Conservation (phyloP, 2,329 filamentous ascomycete species). For the Colletotrichum scovillei region DNA sequence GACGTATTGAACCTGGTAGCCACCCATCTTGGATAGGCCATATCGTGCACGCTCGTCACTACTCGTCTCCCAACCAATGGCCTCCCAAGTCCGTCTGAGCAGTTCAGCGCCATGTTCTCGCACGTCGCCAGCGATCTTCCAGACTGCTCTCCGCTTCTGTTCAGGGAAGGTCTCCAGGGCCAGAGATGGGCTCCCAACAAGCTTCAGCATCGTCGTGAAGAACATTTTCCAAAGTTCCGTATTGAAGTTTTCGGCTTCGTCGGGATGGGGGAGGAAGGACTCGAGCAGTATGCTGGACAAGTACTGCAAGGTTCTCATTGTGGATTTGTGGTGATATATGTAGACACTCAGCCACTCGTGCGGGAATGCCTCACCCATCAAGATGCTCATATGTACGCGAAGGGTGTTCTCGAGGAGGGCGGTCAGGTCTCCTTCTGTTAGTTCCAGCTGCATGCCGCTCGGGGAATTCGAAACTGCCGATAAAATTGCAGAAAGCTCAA, state of each 20-base stretch:
- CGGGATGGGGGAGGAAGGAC: conserved; percentile 85
- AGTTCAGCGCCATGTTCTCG: conserved; percentile 91
- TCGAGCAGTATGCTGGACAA: conserved; percentile 84
- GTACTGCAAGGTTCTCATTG: conserved; percentile 86
- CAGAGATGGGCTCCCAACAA: conserved; percentile 88
- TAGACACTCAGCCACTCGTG: conserved; percentile 90
- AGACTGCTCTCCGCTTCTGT: conserved; percentile 94
- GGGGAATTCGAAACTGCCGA: conserved; percentile 83
- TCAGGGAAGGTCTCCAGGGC: conserved; percentile 96
- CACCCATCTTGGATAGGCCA: conserved; percentile 85
- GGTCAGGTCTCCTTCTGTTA: conserved; percentile 79
- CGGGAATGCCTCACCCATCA: conserved; percentile 91
- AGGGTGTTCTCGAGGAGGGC: conserved; percentile 82
- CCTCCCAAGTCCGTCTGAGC: conserved; percentile 88
- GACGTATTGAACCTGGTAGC: conserved; percentile 98
- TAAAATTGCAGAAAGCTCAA: conserved; percentile 89
- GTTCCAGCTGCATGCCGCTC: conserved; percentile 79
- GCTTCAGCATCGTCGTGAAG: conserved; percentile 87
- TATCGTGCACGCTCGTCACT: conserved; percentile 82
- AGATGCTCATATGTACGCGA: conserved; percentile 87
- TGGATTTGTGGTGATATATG: conserved; percentile 92
- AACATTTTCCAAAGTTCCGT: conserved; percentile 95
- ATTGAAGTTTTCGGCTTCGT: conserved; percentile 91
- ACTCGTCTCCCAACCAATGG: conserved; percentile 94
- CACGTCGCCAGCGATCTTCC: conserved; percentile 99